Evolutionary conservation across 495 filamentous ascomycete genomes (phyloP).

Genomic region (Hypoxylon subgilvum): DNA sequence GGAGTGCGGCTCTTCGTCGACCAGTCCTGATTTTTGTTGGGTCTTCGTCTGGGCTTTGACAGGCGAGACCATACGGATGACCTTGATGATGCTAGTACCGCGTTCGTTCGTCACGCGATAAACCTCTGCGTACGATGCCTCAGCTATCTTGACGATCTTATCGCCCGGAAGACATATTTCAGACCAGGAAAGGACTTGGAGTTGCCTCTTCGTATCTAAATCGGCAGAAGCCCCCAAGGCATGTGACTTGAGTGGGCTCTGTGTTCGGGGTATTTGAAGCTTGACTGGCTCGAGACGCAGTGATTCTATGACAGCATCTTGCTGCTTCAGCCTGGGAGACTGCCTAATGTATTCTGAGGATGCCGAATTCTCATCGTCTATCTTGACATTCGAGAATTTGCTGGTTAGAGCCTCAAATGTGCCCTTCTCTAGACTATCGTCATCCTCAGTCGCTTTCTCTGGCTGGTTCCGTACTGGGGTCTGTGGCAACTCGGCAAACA

Average conservation of each 20-base stretch:
- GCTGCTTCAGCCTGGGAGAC: constrained; percentile 27
- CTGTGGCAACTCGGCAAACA: constrained; percentile 53
- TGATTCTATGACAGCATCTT: constrained; percentile 19
- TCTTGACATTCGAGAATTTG: constrained; percentile 24
- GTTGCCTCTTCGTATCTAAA: constrained; percentile 10
- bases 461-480: constrained; percentile 39
- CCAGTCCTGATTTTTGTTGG: constrained; percentile 52
- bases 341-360: constrained; percentile 15
- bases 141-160: constrained; percentile 67
- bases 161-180: constrained; percentile 56
- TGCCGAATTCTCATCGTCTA: constrained; percentile 24
- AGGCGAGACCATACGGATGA: constrained; percentile 55
- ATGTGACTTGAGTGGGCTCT: background rate
- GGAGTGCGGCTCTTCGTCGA: constrained; percentile 56
- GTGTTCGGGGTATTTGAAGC: constrained; percentile 4
- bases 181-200: constrained; percentile 56
- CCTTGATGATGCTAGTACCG: constrained; percentile 60
- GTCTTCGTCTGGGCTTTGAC: constrained; percentile 54
- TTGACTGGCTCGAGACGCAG: constrained; percentile 6
- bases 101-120: constrained; percentile 62
- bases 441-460: constrained; percentile 1
- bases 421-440: background rate
- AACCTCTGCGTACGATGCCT: constrained; percentile 72
- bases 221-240: background rate
- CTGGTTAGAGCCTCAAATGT: constrained; percentile 15